Base-by-base conservation (phyloP, 2,329 filamentous ascomycete species). In the Mycosphaerella arachidis region DNA sequence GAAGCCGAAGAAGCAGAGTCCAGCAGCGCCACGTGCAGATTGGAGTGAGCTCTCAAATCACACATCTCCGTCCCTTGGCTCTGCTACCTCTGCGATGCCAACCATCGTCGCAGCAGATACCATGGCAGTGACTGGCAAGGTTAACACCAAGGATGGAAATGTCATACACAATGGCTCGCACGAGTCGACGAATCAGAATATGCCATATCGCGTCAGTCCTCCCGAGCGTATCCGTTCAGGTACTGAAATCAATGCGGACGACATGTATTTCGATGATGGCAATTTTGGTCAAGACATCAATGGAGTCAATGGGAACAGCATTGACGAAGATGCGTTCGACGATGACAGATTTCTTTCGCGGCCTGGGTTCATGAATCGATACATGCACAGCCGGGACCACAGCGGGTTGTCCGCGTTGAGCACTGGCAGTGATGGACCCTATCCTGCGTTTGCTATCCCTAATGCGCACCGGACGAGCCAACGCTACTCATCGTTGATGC, bases 241-340 rank as follows among this genome's bases (percentile, higher is more conserved):
- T 43, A 16, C 18, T 8, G 12, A 43, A 7, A 43, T 43, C 13
- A 43, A 29, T 27, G 20, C 24, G n/a, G 71, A 72, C 53, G 71
- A 73, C 55, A 71, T 72, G 68, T 75, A 75, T 55, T 75, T 73
- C 37, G 72, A 74, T 48, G 73, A 74, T 55, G 73, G 72, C 31
- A 69, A 70, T 16, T 72, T 74, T 40, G 70, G 70, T 40, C 56
- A 67, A 29, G 71, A 72, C 46, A 66, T 71, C 43, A 62, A 61
- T 40, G 55, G 55, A 27, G 48, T 61, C 10, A 55, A 58, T 10
- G 43, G 55, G 20, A 51, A 54, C 24, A 61, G 55, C 16, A 64
- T 74, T 24, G 68, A 74, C 43, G 78, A 65, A 75, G 16, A 66
- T 68, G 29, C 76, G 73, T 8, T 78, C 75, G 71, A 73, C 50